A percentile compares a stretch with the other conserved stretches of the same genome.
These are phyloP conservation scores for Crepidotus variabilis DNA, from an alignment of 768 basidiomycete genomes.

Conservation along the genomic window DNA sequence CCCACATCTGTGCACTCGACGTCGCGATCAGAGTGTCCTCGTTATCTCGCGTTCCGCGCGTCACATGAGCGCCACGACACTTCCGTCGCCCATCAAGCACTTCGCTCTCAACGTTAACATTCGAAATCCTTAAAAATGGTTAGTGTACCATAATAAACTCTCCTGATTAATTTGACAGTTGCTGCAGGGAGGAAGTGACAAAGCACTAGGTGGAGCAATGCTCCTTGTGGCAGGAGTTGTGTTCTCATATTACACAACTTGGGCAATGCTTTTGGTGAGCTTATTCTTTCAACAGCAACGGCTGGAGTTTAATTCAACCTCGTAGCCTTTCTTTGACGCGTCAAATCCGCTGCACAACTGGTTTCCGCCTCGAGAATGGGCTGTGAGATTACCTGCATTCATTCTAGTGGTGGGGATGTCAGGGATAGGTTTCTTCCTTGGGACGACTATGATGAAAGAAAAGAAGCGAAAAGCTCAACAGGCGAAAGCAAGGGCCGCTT, in stretches of 20 bases:
- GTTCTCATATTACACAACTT: constrained; percentile 88
- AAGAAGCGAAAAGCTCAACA: constrained; percentile 64
- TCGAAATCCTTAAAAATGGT: too few relatives aligned
- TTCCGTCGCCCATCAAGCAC: neutral
- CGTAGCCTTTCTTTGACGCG: constrained; percentile 76
- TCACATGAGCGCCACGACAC: constrained; percentile 5
- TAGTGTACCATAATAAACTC: too few relatives aligned
- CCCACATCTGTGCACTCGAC: neutral
- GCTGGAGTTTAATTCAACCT: constrained; percentile 7
- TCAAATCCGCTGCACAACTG: constrained; percentile 69
- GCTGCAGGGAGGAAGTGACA: constrained; percentile 72
- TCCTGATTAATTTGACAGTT: neutral
- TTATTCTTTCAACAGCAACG: neutral
- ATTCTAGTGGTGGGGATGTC: constrained; percentile 77
- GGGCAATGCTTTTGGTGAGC: constrained; percentile 85
- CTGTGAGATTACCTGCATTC: constrained; percentile 80
- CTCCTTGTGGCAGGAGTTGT: constrained; percentile 70
- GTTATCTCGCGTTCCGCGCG: neutral
- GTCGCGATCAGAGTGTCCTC: neutral
- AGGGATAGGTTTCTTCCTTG: constrained; percentile 81
- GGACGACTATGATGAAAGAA: constrained; percentile 70
- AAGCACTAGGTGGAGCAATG: constrained; percentile 75
- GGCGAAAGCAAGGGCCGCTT: constrained; percentile 59
- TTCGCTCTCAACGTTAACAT: neutral
- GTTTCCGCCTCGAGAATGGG: constrained; percentile 93